Percentiles rank a stretch among this genome's conserved stretches.
phyloP scores from a whole-genome alignment of 2,329 filamentous ascomycete species.

The Trichoderma lentiforme region DNA sequence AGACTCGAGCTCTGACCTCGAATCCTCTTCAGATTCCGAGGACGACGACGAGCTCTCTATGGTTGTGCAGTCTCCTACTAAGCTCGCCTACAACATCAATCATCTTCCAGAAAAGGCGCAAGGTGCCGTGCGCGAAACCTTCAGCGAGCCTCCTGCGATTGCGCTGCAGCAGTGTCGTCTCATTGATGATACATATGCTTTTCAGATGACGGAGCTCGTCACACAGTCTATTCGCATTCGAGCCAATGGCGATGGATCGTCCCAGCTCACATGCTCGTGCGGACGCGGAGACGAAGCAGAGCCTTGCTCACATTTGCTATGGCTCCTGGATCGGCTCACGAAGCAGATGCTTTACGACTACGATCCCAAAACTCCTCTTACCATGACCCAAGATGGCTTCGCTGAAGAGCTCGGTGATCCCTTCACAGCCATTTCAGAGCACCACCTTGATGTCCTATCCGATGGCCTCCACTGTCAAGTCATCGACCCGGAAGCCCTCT shows the following conservation, averaged over 20 bases:
- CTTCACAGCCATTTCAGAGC: conserved; percentile 47
- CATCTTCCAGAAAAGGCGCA: conserved; percentile 37
- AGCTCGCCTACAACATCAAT: conserved; percentile 41
- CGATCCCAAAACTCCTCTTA: conserved; percentile 38
- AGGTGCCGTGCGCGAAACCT: conserved; percentile 41
- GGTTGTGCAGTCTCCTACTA: conserved; percentile 38
- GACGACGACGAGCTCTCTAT: conserved; percentile 31
- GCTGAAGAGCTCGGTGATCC: conserved; percentile 47
- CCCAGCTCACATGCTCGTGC: conserved; percentile 48
- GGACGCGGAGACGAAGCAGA: conserved; percentile 22
- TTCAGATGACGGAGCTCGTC: conserved; percentile 54
- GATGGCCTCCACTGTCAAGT: conserved; percentile 50
- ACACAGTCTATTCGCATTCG: conserved; percentile 51
- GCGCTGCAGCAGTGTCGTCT: conserved; percentile 49
- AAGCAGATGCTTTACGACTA: conserved; percentile 45
- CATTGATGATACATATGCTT: conserved; percentile 48
- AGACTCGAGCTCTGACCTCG: conserved; percentile 30
- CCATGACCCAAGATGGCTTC: conserved; percentile 42
- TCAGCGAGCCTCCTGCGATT: conserved; percentile 48
- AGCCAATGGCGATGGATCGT: conserved; percentile 37
- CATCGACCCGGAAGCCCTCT: conserved; percentile 31
- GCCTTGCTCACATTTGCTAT: conserved; percentile 52
- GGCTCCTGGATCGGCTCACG: conserved; percentile 53
- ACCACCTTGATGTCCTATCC: conserved; percentile 51
- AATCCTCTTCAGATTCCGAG: conserved; percentile 32